Conservation (phyloP, 1,284 basidiomycete genomes). For the Ganoderma sinense region DNA sequence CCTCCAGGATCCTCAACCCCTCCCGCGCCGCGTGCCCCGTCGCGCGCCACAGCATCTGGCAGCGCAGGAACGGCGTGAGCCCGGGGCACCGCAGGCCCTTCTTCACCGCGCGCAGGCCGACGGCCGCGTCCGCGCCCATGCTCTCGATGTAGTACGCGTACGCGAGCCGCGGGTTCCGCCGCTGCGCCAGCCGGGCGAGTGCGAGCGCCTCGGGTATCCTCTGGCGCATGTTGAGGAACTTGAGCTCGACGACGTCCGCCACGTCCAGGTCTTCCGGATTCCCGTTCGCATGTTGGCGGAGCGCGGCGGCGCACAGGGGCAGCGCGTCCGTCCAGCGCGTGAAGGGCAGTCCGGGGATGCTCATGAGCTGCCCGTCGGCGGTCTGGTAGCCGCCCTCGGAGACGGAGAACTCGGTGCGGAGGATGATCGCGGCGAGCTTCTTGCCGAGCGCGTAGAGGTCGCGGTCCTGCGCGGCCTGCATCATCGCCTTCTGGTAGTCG, state of each 20-base stretch:
- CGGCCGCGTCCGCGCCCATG: conserved; percentile 38
- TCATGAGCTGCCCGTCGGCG: conserved; percentile 46
- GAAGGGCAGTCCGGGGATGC: conserved; percentile 51
- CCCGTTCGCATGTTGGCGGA: conserved; percentile 46
- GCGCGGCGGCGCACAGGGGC: conserved; percentile 58
- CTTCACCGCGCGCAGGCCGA: conserved; percentile 54
- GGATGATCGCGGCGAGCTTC: conserved; percentile 53
- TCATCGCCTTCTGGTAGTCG: conserved; percentile 60
- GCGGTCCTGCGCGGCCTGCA: conserved; percentile 48
- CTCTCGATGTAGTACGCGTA: conserved; percentile 67
- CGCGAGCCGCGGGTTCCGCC: conserved; percentile 60
- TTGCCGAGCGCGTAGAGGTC: conserved; percentile 59
- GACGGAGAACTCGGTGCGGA: conserved; percentile 63
- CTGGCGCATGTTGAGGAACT: conserved; percentile 55
- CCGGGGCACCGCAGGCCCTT: conserved; percentile 56
- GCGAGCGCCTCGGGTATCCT: conserved; percentile 52
- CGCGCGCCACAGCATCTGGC: conserved; percentile 60
- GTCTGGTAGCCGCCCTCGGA: conserved; percentile 54
- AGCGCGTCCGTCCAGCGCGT: conserved; percentile 60
- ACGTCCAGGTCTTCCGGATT: conserved; percentile 49
- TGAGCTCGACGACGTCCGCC: conserved; percentile 69
- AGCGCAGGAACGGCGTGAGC: conserved; percentile 33
- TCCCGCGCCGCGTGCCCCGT: conserved; percentile 60
- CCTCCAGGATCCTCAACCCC: conserved; percentile 54
- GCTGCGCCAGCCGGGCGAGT: conserved; percentile 51